Conservation (phyloP, 176 grass and related monocot genomes). For the Panicum miliaceum region DNA sequence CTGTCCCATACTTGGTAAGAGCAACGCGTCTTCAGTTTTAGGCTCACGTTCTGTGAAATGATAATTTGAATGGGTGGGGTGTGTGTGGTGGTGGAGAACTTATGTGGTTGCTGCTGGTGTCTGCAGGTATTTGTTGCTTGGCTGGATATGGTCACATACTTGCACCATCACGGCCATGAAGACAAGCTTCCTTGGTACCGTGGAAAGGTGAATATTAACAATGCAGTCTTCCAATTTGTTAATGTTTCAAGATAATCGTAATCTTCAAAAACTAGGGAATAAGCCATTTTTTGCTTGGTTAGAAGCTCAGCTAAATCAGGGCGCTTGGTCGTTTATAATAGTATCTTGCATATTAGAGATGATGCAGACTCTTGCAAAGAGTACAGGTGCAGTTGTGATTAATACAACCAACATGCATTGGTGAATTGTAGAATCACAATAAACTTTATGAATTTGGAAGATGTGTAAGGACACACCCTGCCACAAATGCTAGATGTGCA, state of each 20-base stretch:
- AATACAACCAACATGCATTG: neutral
- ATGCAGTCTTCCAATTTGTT: neutral
- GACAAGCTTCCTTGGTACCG: conserved; percentile 97
- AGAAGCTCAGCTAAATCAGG: neutral
- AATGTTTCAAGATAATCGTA: conserved; percentile 15
- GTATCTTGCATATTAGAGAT: neutral
- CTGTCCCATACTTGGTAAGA: conserved; percentile 73
- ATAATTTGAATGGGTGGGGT: conserved; percentile 13
- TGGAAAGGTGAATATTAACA: conserved; percentile 73
- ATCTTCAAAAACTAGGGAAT: neutral
- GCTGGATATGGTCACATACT: conserved; percentile 94
- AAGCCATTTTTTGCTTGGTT: conserved; percentile 17
- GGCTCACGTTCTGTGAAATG: neutral
- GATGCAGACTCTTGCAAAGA: neutral
- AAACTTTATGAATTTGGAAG: neutral
- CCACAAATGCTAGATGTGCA: neutral
- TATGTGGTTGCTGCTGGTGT: conserved; percentile 37
- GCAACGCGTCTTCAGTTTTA: neutral
- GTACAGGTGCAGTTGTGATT: neutral
- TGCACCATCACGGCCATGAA: conserved; percentile 93
- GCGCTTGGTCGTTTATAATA: neutral
- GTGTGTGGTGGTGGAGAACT: conserved; percentile 28
- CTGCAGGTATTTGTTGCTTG: conserved; percentile 90
- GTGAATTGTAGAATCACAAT: neutral
- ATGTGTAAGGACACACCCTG: neutral